Base-by-base conservation (phyloP, 2,329 filamentous ascomycete species). In the Fusarium compactum region DNA sequence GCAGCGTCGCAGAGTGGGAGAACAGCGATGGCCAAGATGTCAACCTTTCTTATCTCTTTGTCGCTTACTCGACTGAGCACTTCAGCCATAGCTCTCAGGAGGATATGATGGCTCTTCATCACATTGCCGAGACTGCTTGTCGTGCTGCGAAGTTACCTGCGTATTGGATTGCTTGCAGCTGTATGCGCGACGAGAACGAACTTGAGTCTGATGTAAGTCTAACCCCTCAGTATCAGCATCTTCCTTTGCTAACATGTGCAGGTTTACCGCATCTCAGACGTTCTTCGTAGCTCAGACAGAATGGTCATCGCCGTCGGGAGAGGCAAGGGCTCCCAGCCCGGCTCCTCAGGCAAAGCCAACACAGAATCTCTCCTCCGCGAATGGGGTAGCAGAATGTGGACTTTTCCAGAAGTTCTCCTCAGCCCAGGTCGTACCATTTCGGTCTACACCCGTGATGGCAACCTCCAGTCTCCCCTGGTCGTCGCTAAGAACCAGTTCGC, bases 401-500 rank as follows among this genome's bases (percentile, higher is more conserved):
- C 72, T 15, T 76, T 76, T 27, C 74, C 74, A 3, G 74, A 76
- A 53, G 71, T 76, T 40, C 74, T 76, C 3, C 74, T 76, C 12
- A 71, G 74, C 32, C 74, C 74, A 10, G 74, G 74, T 9, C 62
- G 60, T 32, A 67, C 41, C 40, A 74, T 76, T 44, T 48, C 60
- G 16, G 48, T 75, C 32, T 79, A 77, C 53, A 71, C 65, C 41
- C 74, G 76, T 5, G 74, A 72, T 11, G 72, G 62, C 2, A 67
- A 75, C 25, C 67, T 73, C 4, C 32, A 64, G 12, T 64, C 69
- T 2, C 68, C 73, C 0, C 6, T 70, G 27, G 58, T 71, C 11
- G 52, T 80, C 3, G 67, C 69, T 41, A 80, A 81, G 68, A 78
- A 76, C 44, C 74, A 78, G 57, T 78, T 81, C 18, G 75, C 79